A percentile compares a stretch with the other conserved stretches of the same genome.
Evolutionary conservation across 1,284 basidiomycete genomes (phyloP).

Genomic region (Moniliophthora roreri): DNA sequence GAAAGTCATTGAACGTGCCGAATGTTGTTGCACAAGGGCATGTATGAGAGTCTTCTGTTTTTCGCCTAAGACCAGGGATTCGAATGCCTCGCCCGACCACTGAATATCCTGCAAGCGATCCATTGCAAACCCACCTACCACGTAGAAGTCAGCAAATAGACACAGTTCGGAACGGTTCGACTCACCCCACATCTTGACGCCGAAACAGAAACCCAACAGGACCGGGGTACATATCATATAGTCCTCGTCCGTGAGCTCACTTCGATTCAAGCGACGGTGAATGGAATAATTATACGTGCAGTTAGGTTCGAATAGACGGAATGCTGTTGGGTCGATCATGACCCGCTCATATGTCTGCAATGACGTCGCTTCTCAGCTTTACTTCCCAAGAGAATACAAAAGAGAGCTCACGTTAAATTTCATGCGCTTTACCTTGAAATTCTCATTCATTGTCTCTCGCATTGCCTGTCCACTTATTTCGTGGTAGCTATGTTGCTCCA

Average conservation of each 20-base stretch:
- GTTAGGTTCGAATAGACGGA: constrained; percentile 22
- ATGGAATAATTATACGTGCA: constrained; percentile 20
- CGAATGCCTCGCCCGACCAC: constrained; percentile 30
- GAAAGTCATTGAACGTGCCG: constrained; percentile 16
- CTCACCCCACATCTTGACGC: constrained; percentile 29
- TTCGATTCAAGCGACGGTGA: constrained; percentile 14
- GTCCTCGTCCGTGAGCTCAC: constrained; percentile 25
- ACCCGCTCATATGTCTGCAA: constrained; percentile 26
- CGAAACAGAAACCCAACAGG: constrained; percentile 29
- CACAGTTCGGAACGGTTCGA: neutral
- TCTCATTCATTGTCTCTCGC: no score
- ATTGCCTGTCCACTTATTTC: constrained; percentile 6
- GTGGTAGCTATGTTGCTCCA: constrained; percentile 15
- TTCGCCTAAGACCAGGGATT: constrained; percentile 26
- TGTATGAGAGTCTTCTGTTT: constrained; percentile 31
- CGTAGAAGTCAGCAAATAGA: neutral
- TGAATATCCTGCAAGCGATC: constrained; percentile 24
- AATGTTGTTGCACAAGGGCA: constrained; percentile 28
- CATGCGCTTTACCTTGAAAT: no score
- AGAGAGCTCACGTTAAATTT: constrained; percentile 9
- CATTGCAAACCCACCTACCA: constrained; percentile 27
- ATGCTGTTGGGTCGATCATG: constrained; percentile 29
- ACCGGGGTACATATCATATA: constrained; percentile 28
- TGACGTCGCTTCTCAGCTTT: neutral
- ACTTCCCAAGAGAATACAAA: no score